phyloP scores from a whole-genome alignment of 345 rosid species.

The Lumnitzera racemosa region DNA sequence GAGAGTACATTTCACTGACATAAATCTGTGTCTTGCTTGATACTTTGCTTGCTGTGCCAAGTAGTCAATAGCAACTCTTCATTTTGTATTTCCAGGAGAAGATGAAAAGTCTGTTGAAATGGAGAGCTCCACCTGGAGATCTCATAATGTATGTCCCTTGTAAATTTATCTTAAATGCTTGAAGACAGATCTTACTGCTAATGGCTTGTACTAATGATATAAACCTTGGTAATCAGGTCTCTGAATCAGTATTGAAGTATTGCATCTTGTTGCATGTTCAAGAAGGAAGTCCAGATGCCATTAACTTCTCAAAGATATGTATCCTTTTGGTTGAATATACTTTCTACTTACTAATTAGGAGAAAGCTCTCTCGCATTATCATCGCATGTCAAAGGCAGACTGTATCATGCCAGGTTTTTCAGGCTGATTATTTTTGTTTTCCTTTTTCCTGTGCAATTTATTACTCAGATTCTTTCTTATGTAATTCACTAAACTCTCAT shows the following conservation, averaged over 20 bases:
- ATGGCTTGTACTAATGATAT: background rate
- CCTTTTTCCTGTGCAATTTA: no score
- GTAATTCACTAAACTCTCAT: no score
- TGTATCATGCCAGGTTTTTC: no score
- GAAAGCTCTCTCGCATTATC: no score
- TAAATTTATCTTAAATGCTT: background rate
- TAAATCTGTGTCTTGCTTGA: no score
- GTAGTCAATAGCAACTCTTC: background rate
- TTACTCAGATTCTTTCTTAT: no score
- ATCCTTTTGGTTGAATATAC: constrained; percentile 34
- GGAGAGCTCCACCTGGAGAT: constrained; percentile 58
- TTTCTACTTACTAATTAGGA: background rate
- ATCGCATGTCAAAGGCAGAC: no score
- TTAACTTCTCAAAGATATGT: constrained; percentile 74
- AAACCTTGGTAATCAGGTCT: constrained; percentile 35
- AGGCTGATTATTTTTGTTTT: no score
- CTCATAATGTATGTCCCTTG: constrained; percentile 29
- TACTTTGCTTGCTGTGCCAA: no score
- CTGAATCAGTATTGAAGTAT: constrained; percentile 62
- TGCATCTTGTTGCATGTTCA: constrained; percentile 61
- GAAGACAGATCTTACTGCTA: background rate
- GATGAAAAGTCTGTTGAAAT: constrained; percentile 43
- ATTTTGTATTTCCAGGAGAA: constrained; percentile 31
- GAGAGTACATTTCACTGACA: no score
- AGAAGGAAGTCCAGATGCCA: constrained; percentile 53